Base-by-base conservation (phyloP, 2,329 filamentous ascomycete species). In the Thermomyces lanuginosus region DNA sequence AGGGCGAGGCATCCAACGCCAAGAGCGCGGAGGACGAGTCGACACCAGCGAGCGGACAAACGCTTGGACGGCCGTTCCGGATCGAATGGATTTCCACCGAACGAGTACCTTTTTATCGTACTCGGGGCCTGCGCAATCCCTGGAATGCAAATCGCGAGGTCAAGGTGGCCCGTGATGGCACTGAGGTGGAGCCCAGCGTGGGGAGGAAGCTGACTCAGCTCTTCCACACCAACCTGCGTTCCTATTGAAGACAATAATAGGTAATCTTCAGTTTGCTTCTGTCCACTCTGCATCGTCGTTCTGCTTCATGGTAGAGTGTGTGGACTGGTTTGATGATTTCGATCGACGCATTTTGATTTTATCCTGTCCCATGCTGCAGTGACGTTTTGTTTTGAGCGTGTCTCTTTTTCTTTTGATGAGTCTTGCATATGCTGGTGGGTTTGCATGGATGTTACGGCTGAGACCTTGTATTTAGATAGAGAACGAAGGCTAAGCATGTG, bases 61-160 rank as follows among this genome's bases (percentile, higher is more conserved):
- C 75, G 6, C 91, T 83, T 73, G 84, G 86, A 8, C 91, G 84
- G 41, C 84, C 84, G 0, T 95, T 95, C 61, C 72, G 73, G 41
- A 68, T 95, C 23, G 75, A 91, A 53, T 95, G 86, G 86, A 51
- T 91, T 5, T 91, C 81, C 8, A 91, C 79, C 4, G 72, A 68
- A 29, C 69, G 75, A 18, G 63, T 95, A 4, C 83, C 86, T 0
- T 95, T 95, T 46, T 91, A 89, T 49, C 71, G 79, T 22, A 92
- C 84, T 0, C 63, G 83, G 36, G 84, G 86, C 0, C 55, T 95
- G 29, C 69, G 84, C 17, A 95, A 95, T 46, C 78, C 82, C 0
- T 92, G 83, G 81, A 95, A 95, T 49, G 78, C 81, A 4, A 92
- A 93, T 44, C 64, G 86, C 27, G 86, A 95, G 46, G 80, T 95